Conservation (phyloP, 2,329 filamentous ascomycete genomes). For the Penicillium crustosum region DNA sequence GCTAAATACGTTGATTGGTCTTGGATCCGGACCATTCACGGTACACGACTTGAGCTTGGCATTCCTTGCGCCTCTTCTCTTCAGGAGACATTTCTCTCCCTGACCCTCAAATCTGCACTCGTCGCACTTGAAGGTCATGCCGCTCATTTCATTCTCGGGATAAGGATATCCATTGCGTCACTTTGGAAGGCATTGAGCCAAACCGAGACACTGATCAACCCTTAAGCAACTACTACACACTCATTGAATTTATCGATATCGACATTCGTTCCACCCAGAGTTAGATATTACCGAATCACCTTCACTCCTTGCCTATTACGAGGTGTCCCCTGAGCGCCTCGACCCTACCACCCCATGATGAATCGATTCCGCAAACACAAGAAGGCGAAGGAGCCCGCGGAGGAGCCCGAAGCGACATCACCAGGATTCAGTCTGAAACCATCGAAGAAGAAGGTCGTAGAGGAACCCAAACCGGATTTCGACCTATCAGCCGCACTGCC, state of each 20-base stretch:
- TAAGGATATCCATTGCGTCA: conserved; percentile 22
- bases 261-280: conserved; percentile 4
- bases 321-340: not conserved
- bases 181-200: not conserved
- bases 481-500: conserved; percentile 75
- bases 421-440: conserved; percentile 37
- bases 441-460: conserved; percentile 51
- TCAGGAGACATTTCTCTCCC: conserved; percentile 5
- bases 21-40: not conserved
- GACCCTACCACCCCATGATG: conserved; percentile 28
- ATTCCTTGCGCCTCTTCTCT: not conserved
- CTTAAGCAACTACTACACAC: conserved; percentile 1
- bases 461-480: conserved; percentile 66
- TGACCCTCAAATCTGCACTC: conserved; percentile 1
- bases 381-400: conserved; percentile 36
- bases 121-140: conserved; percentile 21
- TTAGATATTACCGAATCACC: not conserved
- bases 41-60: not conserved
- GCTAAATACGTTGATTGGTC: not conserved
- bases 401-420: conserved; percentile 41
- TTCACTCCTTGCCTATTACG: not conserved
- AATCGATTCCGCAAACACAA: conserved; percentile 45
- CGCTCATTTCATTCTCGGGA: conserved; percentile 18
- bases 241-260: conserved; percentile 1
- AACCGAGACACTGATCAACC: conserved; percentile 1